phyloP scores from a whole-genome alignment of 2,329 filamentous ascomycete genomes.

The Verticillium isaacii region DNA sequence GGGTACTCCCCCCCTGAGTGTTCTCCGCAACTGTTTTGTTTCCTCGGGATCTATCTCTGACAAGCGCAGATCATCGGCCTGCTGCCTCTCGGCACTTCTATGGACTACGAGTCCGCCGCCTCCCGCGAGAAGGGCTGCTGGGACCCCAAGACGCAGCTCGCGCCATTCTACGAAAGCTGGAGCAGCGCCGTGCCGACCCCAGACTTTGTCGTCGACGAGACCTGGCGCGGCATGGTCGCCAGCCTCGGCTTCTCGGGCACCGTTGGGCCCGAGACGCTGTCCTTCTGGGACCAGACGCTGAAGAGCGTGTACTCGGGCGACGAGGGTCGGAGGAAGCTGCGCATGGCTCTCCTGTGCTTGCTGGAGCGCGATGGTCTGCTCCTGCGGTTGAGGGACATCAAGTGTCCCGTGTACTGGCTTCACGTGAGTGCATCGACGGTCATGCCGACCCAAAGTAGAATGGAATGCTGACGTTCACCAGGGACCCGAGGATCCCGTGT shows the following conservation, averaged over 20 bases:
- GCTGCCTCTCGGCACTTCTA: constrained; percentile 43
- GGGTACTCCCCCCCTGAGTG: constrained; percentile 24
- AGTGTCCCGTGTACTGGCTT: constrained; percentile 48
- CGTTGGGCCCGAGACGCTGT: constrained; percentile 27
- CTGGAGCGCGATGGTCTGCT: constrained; percentile 43
- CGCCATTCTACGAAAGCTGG: constrained; percentile 38
- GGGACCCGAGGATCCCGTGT: constrained; percentile 42
- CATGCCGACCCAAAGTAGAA: background rate
- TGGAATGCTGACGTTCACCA: constrained; percentile 16
- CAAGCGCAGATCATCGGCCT: constrained; percentile 38
- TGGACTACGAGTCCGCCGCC: constrained; percentile 46
- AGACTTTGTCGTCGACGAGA: constrained; percentile 41
- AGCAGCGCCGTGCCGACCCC: constrained; percentile 30
- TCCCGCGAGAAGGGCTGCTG: constrained; percentile 43
- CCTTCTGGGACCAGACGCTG: constrained; percentile 42
- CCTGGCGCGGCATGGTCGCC: constrained; percentile 39
- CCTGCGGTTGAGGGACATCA: constrained; percentile 38
- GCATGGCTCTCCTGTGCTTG: constrained; percentile 39
- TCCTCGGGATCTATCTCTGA: background rate
- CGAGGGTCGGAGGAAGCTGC: constrained; percentile 41
- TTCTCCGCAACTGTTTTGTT: background rate
- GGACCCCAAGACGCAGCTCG: constrained; percentile 37
- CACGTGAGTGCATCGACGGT: constrained; percentile 30
- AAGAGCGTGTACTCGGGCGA: constrained; percentile 43
- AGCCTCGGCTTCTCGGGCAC: constrained; percentile 39